Base-by-base conservation (phyloP, 352 stramenopile genomes). In the Globisporangium megalacanthum region DNA sequence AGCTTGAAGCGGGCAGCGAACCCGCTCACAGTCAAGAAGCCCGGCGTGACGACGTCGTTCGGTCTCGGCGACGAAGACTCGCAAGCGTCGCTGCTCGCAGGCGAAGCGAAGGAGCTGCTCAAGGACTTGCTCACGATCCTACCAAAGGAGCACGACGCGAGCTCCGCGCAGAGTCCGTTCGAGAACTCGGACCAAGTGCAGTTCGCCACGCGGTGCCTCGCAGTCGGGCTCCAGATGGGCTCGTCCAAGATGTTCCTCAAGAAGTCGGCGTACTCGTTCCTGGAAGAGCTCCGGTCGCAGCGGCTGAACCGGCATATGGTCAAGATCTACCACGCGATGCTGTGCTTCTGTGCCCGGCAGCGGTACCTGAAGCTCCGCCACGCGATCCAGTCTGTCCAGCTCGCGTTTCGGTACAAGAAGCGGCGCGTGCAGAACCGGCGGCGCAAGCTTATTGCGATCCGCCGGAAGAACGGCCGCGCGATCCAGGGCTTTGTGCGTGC, bases 181-280 rank as follows among this genome's bases (percentile, higher is more conserved):
- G 79, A 92, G 54, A 68, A 79, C 61, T 85, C 77, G 17, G 75
- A 90, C 25, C 77, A 90, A 61, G 71, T 70, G 7, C 71, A 88
- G 37, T 92, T 92, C 44, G 62, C 73, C 3, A 77, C 68, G 6
- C 68, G 71, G 41, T 93, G 79, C 35, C 70, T 88, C n/a, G 39
- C 65, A 0, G 78, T 79, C 17, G 81, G 81, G 11, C 60, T 90
- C 61, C 95, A 99, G 66, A 96, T 98, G 70, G 96, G 96, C 25
- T 86, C 89, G 52, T 92, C 94, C 2, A 99, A 99, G 69, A 95
- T 98, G 57, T 99, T 99, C 65, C 64, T 99, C 44, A 96, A 96
- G 51, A 87, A 91, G 57, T 70, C 83, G 49, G 83, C 96, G 17
- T 96, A 96, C 33, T 84, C 94, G 25, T 92, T 92, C 44, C 76